Evolutionary conservation across 768 basidiomycete species (phyloP), one percentile per base, ranked within the genome.

Genomic region (Pholiota conissans): DNA sequence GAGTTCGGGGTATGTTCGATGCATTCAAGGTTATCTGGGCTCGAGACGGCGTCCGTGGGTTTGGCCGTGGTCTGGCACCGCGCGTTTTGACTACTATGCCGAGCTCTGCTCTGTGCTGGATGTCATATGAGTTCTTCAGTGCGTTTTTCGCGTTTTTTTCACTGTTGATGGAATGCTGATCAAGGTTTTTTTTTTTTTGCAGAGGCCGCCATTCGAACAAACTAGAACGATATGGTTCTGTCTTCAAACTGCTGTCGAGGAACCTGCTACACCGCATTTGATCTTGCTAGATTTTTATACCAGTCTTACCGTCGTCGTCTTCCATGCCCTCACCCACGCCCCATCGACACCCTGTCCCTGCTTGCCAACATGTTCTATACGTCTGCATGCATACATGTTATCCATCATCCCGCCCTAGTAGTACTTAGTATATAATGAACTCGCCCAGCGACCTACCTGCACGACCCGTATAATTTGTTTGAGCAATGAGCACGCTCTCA

Each of bases 101-200:
- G 5, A 95, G 92, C 69, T 97, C 96, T 52, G 97, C 97, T 9
- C 79, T 99, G 49, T 96, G 92, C 74, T 99, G 96, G 97, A 77
- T 95, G 70, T 95, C 94, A 52, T 95, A 98, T 68, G 95, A 98
- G 74, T 97, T 96, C 76, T 97, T 97, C 83, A 97, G 95, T 96
- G 71, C 76, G 95, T 50, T 52, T 48, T 30, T 53, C 20, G 35
- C 56, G 26, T 60, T 52, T 22, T 16, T 27, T 32, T 52, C 40
- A 11, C 48, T 18, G 13, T 30, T 42, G 59, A 66, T 57, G 20
- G 22, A 24, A 45, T 24, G 18, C 10, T 22, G 37, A 39, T 47
- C 46, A 56, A 27, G 54, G 9, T 49, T 51, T 55, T 52, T 52
- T 27, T 66, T 40, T 40, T 35, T 20, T 62, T 68, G 58, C 73